Conservation (phyloP, 495 filamentous ascomycete species). For the Cercophora sp. region DNA sequence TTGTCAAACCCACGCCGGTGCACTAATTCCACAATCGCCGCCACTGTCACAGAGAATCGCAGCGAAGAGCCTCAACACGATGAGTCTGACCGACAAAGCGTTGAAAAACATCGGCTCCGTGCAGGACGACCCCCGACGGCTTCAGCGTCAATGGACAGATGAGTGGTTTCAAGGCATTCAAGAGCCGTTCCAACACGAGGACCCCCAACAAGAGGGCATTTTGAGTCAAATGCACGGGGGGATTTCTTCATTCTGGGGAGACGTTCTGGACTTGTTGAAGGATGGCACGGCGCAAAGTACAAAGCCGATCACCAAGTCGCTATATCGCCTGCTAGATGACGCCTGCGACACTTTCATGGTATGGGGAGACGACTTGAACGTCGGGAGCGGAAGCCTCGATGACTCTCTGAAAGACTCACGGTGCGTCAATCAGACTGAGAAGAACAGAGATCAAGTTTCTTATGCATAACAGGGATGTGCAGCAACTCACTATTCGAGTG, state of each 20-base stretch:
- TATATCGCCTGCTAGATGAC: slow-evolving; percentile 1
- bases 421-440: too few species aligned
- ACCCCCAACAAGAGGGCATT: not conserved
- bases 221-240: not conserved
- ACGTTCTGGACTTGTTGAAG: not conserved
- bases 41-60: not conserved
- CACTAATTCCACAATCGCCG: too few species aligned
- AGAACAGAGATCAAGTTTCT: too few species aligned
- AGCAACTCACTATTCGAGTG: not conserved
- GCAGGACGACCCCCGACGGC: not conserved
- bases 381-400: not conserved
- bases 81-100: not conserved
- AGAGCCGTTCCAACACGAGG: not conserved
- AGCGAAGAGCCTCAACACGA: not conserved
- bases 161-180: slow-evolving; percentile 1
- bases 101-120: not conserved
- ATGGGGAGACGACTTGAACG: slow-evolving; percentile 5
- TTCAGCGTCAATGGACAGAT: slow-evolving; percentile 1
- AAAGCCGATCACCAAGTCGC: not conserved
- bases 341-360: slow-evolving; percentile 1
- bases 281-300: not conserved
- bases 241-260: not conserved
- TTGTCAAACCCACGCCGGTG: not conserved
- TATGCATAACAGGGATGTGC: too few species aligned
- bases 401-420: slow-evolving; percentile 5